Evolutionary conservation across 306 rosid genomes (phyloP), one percentile per base, ranked within the genome.

Genomic region (Elaeagnus macrophylla): DNA sequence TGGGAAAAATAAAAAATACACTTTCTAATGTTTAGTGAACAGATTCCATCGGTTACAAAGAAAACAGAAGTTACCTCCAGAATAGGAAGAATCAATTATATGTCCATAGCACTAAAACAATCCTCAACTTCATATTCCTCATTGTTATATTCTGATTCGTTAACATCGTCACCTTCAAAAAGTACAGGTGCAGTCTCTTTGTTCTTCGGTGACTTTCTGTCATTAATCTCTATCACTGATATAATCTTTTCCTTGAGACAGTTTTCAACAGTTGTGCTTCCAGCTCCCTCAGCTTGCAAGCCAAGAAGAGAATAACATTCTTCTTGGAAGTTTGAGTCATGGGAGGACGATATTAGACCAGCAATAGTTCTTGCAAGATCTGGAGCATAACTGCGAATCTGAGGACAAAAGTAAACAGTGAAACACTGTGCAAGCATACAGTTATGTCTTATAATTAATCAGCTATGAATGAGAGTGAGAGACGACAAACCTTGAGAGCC

Each of bases 301-400:
- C 95, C 96, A 48, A 91, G 89, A 68, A 87, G 80, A 49, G 93
- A 79, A 32, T 78, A 74, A 61, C 99, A 91, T 84, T 82, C 86
- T 69, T 70, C 74, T 72, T 57, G 80, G 73, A 87, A 91, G 61
- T 72, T 71, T 40, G 60, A 54, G 83, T 87, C 96, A 16, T 60
- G 54, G 45, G 99, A 87, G 61, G 86, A 72, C 67, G 77, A 53
- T 63, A 91, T 76, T 62, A 87, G 72, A 68, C 99, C 95, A 53
- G 94, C 76, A 62, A 91, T 84, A 46, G 93, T 63, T 77, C 75
- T 79, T 14, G 96, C 95, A 10, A 91, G 93, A 75, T 84, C 96
- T 45, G 93, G 93, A 38, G 90, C 96, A 69, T 75, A 73, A 65
- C 72, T 65, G 42, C 85, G 37, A 66, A 87, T 81, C 99, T 87